Evolutionary conservation across 2,329 filamentous ascomycete genomes (phyloP), one percentile per base, ranked within the genome.

Genomic region (Zymoseptoria ardabiliae): DNA sequence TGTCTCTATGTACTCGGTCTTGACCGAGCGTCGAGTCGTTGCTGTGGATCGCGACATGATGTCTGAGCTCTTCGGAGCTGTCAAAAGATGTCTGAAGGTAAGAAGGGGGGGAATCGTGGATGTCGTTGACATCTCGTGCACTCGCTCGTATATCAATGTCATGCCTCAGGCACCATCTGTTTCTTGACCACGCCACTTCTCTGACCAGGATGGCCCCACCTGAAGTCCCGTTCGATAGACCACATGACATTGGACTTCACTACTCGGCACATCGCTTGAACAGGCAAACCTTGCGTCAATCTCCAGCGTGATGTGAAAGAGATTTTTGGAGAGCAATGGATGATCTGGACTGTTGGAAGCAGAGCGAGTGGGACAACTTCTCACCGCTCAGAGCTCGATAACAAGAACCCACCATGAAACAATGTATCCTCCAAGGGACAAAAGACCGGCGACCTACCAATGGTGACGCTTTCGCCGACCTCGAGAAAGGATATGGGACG

Each of bases 1-100:
- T 57, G 94, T 99, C 77, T 97, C 93, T 63, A 99, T 97, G 73
- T 97, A 97, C 76, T 97, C 92, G 76, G 90, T 90, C 76, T 91
- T 96, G 9, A 84, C 81, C 55, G 86, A 80, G 72, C 92, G 89
- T 68, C 74, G 68, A 51, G 60, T 66, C 17, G 61, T 65, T 3
- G 75, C 70, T 19, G 70, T 66, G 8, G 77, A 74, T 41, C 78
- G 71, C 19, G 78, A 78, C 73, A 78, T 78, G 17, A 4, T 58
- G 50, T 8, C 35, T 13, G 11, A 4, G 11, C 11, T n/a, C 11
- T 17, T 5, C 5, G 1, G 11, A 5, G 11, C 19, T 30, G 22
- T 49, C 25, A 50, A 19, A 25, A 17, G 35, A 41, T 41, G 35
- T 17, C 6, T 17, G 35, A 45, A 45, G 17, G 4, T 17, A 45